phyloP scores from a whole-genome alignment of 2,329 filamentous ascomycete species.

The Fusarium guadeloupense region DNA sequence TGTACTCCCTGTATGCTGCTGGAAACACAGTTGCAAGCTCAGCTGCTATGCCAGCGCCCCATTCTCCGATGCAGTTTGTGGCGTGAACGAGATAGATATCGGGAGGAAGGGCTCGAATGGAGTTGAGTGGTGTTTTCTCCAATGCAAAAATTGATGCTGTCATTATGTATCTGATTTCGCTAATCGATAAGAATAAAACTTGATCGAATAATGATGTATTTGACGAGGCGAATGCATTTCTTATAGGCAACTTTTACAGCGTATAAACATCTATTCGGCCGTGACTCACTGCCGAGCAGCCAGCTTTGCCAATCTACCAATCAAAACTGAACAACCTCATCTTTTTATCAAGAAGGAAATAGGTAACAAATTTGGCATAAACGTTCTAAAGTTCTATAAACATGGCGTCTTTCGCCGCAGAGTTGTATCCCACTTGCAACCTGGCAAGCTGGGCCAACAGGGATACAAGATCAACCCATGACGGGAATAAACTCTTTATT shows the following conservation, averaged over 20 bases:
- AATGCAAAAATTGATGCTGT: slow-evolving; percentile 7
- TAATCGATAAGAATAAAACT: not conserved
- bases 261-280: not conserved
- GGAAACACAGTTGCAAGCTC: slow-evolving; percentile 43
- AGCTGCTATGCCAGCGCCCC: slow-evolving; percentile 45
- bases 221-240: not conserved
- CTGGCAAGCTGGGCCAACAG: too few species aligned
- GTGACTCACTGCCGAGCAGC: not conserved
- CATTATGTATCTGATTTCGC: slow-evolving; percentile 4
- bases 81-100: slow-evolving; percentile 44
- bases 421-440: too few species aligned
- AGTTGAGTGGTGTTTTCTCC: slow-evolving; percentile 25
- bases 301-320: not conserved
- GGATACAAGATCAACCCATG: too few species aligned
- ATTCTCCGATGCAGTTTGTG: slow-evolving; percentile 46
- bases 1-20: slow-evolving; percentile 38
- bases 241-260: not conserved
- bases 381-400: too few species aligned
- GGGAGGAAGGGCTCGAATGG: slow-evolving; percentile 16
- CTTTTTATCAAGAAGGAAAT: too few species aligned
- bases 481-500: too few species aligned
- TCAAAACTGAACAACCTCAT: not conserved
- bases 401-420: too few species aligned
- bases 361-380: too few species aligned
- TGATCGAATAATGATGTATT: too few species aligned